Percentiles rank a stretch among this genome's conserved stretches.
phyloP scores from a whole-genome alignment of 176 grass and related monocot species.

The Canna indica region DNA sequence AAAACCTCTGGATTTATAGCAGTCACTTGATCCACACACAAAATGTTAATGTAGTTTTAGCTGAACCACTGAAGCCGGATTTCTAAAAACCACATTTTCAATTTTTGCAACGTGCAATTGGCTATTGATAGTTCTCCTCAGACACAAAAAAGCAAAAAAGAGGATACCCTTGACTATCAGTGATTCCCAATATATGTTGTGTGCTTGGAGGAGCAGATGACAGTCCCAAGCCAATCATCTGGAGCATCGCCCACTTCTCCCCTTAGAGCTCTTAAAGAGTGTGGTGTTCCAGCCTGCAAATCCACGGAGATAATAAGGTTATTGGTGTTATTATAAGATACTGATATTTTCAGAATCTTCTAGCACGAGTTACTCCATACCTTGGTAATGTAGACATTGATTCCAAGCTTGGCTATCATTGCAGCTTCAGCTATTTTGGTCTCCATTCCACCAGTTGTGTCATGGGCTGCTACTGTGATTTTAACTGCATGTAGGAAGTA shows the following conservation, averaged over 20 bases:
- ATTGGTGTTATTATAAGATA: not conserved
- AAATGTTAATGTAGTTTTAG: too few relatives aligned
- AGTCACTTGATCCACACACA: too few relatives aligned
- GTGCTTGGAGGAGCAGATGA: constrained; percentile 57
- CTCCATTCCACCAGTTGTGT: constrained; percentile 91
- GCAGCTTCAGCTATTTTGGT: constrained; percentile 88
- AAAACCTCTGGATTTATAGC: too few relatives aligned
- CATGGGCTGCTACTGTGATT: constrained; percentile 82
- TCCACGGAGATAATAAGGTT: not conserved
- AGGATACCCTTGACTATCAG: too few relatives aligned
- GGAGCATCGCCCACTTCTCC: constrained; percentile 45
- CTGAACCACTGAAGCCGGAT: too few relatives aligned
- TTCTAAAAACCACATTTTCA: too few relatives aligned
- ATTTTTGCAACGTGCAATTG: too few relatives aligned
- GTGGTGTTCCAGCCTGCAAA: constrained; percentile 57
- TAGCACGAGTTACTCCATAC: constrained; percentile 14
- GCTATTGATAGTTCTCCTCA: too few relatives aligned
- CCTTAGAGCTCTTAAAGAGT: constrained; percentile 60
- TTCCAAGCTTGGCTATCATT: constrained; percentile 65
- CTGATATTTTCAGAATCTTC: not conserved
- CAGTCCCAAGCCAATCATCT: constrained; percentile 74
- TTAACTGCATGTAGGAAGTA: constrained; percentile 39
- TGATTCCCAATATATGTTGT: not conserved
- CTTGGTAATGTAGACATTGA: constrained; percentile 89
- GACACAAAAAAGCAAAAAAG: too few relatives aligned